Evolutionary conservation across 2,329 filamentous ascomycete species (phyloP), one percentile per base, ranked within the genome.

Genomic region (Fusarium sp.): DNA sequence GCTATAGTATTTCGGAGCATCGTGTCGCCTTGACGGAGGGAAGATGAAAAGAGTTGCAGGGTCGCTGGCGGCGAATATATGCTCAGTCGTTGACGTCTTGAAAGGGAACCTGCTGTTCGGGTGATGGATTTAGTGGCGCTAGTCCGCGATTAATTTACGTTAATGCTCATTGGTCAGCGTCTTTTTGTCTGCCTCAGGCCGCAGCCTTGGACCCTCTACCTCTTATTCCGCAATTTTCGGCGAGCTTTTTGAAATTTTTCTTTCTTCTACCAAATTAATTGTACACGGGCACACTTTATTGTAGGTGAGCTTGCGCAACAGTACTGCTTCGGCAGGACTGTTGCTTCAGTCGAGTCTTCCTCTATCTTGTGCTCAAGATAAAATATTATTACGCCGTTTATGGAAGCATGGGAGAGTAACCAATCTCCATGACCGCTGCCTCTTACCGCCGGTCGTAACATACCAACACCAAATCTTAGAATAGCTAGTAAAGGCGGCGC

Each of bases 371-470:
- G 87, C 84, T 85, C 89, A 76, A 90, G 89, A 91, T 78, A 65
- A 84, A 84, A 84, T 77, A 77, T 80, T 76, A 79, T 48, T n/a
- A 88, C 88, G 86, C 88, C 88, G 88, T 80, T 89, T 90, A 89
- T 91, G 89, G 89, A 91, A 90, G 87, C 88, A 88, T 86, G 87
- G 84, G 83, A 91, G 87, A 87, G 84, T 80, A 81, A 69, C 79
- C 78, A 80, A 80, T 81, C 84, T 88, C 85, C 75, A 84, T 88
- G 88, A 88, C 82, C 85, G 82, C 74, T 86, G 86, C 86, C 86
- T 90, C 89, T 91, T 91, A 91, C 89, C 89, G 89, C 87, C 89
- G 88, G 88, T 88, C 85, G 89, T 90, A 83, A 91, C 89, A 91
- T 88, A 69, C 62, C 58, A 38, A 38, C 34, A 75, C 52, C 59